These are phyloP conservation scores for Sordariomycetes sp. DNA, from an alignment of 2,329 filamentous ascomycete species.

Conservation along the genomic window DNA sequence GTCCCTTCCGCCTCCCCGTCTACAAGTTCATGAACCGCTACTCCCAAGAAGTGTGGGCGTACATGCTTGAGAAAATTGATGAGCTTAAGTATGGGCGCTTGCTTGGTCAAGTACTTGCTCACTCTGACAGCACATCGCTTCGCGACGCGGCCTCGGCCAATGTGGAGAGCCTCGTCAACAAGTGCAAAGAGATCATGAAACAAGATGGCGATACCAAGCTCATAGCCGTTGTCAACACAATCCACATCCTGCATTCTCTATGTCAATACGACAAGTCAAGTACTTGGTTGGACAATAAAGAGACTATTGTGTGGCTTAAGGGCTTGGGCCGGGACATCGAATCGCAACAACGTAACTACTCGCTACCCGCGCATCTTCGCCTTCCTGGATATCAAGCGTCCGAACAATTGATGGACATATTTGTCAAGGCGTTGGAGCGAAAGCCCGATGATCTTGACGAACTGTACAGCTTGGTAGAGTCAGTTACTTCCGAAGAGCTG, in stretches of 20 bases:
- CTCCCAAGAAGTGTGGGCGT: conserved; percentile 74
- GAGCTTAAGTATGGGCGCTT: conserved; percentile 86
- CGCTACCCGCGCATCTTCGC: conserved; percentile 62
- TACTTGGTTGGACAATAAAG: conserved; percentile 63
- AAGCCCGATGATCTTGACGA: conserved; percentile 72
- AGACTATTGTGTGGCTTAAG: conserved; percentile 51
- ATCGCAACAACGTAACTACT: conserved; percentile 59
- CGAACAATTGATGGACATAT: conserved; percentile 77
- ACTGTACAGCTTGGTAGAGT: conserved; percentile 76
- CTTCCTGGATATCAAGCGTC: conserved; percentile 82
- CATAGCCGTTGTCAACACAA: conserved; percentile 71
- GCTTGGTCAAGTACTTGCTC: conserved; percentile 75
- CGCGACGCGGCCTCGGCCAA: conserved; percentile 67
- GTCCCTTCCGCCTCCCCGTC: conserved; percentile 82
- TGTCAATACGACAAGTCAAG: conserved; percentile 55
- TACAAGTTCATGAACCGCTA: conserved; percentile 94
- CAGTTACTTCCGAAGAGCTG: conserved; percentile 74
- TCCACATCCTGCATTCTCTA: conserved; percentile 76
- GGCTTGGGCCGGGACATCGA: conserved; percentile 71
- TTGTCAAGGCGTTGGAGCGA: conserved; percentile 70
- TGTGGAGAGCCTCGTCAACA: conserved; percentile 60
- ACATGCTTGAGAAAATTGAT: conserved; percentile 70
- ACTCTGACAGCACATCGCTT: conserved; percentile 65
- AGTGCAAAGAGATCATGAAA: conserved; percentile 52
- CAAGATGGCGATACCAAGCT: conserved; percentile 62